Base-by-base conservation (phyloP, 2,329 filamentous ascomycete species). In the Colletotrichum sublineola region DNA sequence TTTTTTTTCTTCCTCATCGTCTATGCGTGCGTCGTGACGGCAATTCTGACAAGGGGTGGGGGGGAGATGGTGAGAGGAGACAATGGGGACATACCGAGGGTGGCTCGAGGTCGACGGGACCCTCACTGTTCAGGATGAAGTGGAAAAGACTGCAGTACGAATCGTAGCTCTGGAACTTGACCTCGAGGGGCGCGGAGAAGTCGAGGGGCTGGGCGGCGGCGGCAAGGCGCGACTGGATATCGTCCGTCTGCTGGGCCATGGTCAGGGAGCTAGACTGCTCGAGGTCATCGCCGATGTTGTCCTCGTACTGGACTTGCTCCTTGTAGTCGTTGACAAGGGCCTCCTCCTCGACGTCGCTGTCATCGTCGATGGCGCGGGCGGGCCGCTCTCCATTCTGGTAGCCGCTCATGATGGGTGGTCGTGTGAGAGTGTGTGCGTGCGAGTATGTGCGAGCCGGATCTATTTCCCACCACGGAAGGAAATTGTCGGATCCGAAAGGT, bases 131-230 rank as follows among this genome's bases (percentile, higher is more conserved):
- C 81, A 99, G 88, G 83, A 99, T 98, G 86, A 94, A 98, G 87
- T 99, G 96, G 88, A 99, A 99, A 78, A 99, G 88, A 84, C 94
- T 97, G 92, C 96, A 99, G 90, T 99, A 99, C 82, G 94, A 94
- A 86, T 99, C 96, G 88, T 99, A 99, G 87, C 95, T 98, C 83
- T 94, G 92, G 86, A 98, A 98, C 87, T 98, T 98, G 83, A 94
- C 94, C 84, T 98, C 96, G 68, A 99, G 89, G 44, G 95, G 94
- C 60, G 96, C 96, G 80, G 96, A 95, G 84, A 97, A 98, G 82
- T 99, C 96, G 77, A 99, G 89, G 63, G 96, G 96, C 80, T 96
- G 96, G 75, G 96, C 96, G 73, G 96, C 96, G 76, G 95, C 94
- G 76, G 92, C 92, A 75, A 99, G 89, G 82, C 96, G 93, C 75